A percentile compares a stretch with the other conserved stretches of the same genome.
Conservation (phyloP, 2,329 filamentous ascomycete genomes). For the Alternaria sp. region DNA sequence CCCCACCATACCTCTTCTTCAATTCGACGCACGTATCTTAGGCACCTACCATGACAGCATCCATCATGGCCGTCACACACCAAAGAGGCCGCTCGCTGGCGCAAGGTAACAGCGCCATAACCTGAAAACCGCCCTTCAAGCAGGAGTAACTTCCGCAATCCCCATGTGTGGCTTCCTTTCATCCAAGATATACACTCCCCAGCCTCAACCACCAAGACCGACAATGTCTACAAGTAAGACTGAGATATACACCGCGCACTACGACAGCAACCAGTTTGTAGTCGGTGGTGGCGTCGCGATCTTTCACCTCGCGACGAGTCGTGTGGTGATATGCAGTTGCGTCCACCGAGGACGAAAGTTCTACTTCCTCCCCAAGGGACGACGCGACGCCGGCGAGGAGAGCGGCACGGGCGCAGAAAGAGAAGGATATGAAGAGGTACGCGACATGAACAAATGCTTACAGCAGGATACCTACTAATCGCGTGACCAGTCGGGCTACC, state of each 20-base stretch:
- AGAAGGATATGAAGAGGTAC: slow-evolving; percentile 59
- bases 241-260: slow-evolving; percentile 28
- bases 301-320: slow-evolving; percentile 55
- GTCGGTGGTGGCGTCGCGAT: slow-evolving; percentile 55
- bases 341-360: slow-evolving; percentile 42
- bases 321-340: slow-evolving; percentile 58
- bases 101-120: background rate
- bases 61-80: slow-evolving; percentile 1
- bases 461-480: background rate
- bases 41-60: slow-evolving; percentile 4
- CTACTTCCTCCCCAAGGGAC: slow-evolving; percentile 59
- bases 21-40: slow-evolving; percentile 6
- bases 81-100: background rate
- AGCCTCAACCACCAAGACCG: slow-evolving; percentile 5
- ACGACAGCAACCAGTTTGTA: slow-evolving; percentile 36
- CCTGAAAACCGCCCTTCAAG: background rate
- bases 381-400: slow-evolving; percentile 56
- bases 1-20: slow-evolving; percentile 8
- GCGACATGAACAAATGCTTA: background rate
- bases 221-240: slow-evolving; percentile 2
- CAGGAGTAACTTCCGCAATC: background rate
- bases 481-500: slow-evolving; percentile 48
- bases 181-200: background rate
- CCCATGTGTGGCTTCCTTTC: background rate
- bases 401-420: slow-evolving; percentile 52